Conservation (phyloP, 257 asterid species). For the Thymus quinquecostatus region DNA sequence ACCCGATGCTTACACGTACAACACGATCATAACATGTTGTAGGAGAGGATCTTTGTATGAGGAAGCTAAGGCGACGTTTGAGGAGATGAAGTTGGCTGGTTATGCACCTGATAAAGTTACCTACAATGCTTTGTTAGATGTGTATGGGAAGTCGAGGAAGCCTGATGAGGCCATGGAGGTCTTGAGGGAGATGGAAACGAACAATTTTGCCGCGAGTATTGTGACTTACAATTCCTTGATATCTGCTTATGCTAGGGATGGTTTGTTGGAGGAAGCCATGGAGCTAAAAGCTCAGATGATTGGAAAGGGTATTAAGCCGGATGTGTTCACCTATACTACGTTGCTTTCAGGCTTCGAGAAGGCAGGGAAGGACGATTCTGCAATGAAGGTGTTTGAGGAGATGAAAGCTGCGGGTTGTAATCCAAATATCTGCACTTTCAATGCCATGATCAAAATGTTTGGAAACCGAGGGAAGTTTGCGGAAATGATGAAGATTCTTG, state of each 20-base stretch:
- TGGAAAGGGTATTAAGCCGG: constrained; percentile 78
- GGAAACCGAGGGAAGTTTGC: constrained; percentile 82
- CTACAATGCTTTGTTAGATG: constrained; percentile 82
- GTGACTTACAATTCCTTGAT: constrained; percentile 82
- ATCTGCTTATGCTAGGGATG: constrained; percentile 82
- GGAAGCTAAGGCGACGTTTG: constrained; percentile 79
- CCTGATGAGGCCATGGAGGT: constrained; percentile 85
- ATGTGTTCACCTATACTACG: constrained; percentile 89
- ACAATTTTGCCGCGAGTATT: constrained; percentile 66
- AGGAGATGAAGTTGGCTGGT: constrained; percentile 83
- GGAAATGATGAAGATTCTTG: constrained; percentile 89
- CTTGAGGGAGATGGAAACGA: constrained; percentile 73
- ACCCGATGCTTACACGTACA: constrained; percentile 90
- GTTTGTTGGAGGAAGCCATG: constrained; percentile 80
- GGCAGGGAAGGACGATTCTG: constrained; percentile 89
- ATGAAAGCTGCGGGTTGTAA: constrained; percentile 68
- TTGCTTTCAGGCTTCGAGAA: constrained; percentile 89
- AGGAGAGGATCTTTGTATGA: constrained; percentile 72
- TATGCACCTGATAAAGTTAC: constrained; percentile 87
- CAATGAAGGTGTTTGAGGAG: constrained; percentile 75
- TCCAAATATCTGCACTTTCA: constrained; percentile 91
- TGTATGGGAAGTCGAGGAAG: constrained; percentile 90
- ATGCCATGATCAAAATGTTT: constrained; percentile 85
- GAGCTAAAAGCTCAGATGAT: constrained; percentile 70
- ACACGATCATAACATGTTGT: constrained; percentile 85